Percentiles rank a stretch among this genome's conserved stretches.
phyloP scores from a whole-genome alignment of 345 rosid genomes.

The Aethionema arabicum region DNA sequence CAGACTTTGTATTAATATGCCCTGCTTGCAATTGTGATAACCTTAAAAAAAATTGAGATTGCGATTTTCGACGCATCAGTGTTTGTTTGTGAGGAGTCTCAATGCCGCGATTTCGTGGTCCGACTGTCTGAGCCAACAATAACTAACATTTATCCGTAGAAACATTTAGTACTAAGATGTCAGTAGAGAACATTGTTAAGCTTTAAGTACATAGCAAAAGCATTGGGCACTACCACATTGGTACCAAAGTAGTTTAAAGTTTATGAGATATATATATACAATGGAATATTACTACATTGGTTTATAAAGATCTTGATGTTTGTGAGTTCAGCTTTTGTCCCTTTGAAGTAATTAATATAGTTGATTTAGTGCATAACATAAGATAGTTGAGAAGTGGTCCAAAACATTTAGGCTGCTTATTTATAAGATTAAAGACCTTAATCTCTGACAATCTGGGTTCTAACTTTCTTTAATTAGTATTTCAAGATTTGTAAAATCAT shows the following conservation, averaged over 20 bases:
- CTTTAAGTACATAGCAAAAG: slow-evolving; percentile 34
- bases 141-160: slow-evolving; percentile 44
- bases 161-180: slow-evolving; percentile 31
- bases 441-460: slow-evolving; percentile 22
- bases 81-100: slow-evolving; percentile 43
- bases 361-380: slow-evolving; percentile 29
- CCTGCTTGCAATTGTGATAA: slow-evolving; percentile 31
- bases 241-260: slow-evolving; percentile 27
- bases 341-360: slow-evolving; percentile 35
- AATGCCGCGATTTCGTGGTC: slow-evolving; percentile 58
- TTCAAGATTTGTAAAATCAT: slow-evolving; percentile 24
- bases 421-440: neutral
- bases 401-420: slow-evolving; percentile 36
- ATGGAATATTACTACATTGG: slow-evolving; percentile 33
- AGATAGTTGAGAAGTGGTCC: slow-evolving; percentile 43
- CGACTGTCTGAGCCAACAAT: slow-evolving; percentile 49
- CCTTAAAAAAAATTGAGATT: slow-evolving; percentile 38
- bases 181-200: slow-evolving; percentile 40
- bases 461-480: slow-evolving; percentile 13
- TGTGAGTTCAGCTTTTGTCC: slow-evolving; percentile 42
- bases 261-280: slow-evolving; percentile 8
- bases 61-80: slow-evolving; percentile 41
- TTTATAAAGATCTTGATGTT: slow-evolving; percentile 39
- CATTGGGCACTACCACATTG: slow-evolving; percentile 33
- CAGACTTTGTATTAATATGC: too few species aligned